Evolutionary conservation across 441 rosid species (phyloP).

Genomic region (Erysimum pusillum): DNA sequence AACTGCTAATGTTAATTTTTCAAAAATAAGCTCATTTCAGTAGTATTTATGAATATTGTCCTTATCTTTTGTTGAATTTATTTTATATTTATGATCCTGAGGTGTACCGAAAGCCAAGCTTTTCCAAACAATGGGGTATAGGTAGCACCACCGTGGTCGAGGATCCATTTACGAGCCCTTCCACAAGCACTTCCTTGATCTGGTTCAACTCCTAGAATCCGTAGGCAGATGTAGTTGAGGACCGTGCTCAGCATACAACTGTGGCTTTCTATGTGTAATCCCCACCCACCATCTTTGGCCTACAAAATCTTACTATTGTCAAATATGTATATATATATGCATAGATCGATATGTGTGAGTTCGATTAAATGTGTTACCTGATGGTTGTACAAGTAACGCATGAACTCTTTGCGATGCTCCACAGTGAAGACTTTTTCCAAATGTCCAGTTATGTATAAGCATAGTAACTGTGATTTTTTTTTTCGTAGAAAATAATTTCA

Average conservation of each 20-base stretch:
- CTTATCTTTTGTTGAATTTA: no score
- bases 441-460: background rate
- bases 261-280: background rate
- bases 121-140: background rate
- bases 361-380: background rate
- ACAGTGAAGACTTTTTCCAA: background rate
- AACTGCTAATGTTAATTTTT: no score
- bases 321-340: no score
- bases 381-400: background rate
- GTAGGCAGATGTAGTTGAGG: background rate
- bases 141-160: background rate
- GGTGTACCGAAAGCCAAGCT: background rate
- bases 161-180: background rate
- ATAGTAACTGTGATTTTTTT: background rate
- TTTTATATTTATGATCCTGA: background rate
- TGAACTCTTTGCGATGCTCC: background rate
- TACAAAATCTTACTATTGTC: no score
- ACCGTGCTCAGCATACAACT: background rate
- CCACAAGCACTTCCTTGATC: background rate
- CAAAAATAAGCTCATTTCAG: no score
- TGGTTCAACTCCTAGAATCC: background rate
- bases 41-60: no score
- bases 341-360: no score
- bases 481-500: background rate
- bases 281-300: conserved; percentile 6